Percentiles rank a stretch among this genome's conserved stretches.
These are phyloP conservation scores for Solanum chaucha DNA, from an alignment of 257 asterid species.

Conservation along the genomic window DNA sequence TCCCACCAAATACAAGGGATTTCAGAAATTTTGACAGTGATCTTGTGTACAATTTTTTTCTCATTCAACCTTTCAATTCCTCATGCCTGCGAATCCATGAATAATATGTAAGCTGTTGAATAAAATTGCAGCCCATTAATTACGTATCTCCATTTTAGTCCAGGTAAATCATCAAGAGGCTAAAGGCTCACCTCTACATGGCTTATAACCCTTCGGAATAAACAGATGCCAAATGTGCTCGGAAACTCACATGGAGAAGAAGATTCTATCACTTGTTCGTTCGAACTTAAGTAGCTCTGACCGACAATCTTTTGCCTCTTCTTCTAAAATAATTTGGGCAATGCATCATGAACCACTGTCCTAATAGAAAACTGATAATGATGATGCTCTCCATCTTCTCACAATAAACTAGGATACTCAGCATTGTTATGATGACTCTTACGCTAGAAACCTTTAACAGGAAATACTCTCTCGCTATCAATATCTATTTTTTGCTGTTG, in stretches of 20 bases:
- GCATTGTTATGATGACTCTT: background rate
- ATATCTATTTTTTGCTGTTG: background rate
- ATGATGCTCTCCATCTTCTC: background rate
- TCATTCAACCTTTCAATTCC: background rate
- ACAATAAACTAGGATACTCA: background rate
- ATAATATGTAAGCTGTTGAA: background rate
- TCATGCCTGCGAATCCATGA: background rate
- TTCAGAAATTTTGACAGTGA: background rate
- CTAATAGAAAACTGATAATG: background rate
- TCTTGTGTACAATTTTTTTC: background rate
- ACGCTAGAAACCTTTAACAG: background rate
- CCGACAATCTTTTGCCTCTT: background rate
- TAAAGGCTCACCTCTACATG: background rate
- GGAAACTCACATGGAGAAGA: background rate
- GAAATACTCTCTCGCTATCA: background rate
- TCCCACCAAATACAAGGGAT: background rate
- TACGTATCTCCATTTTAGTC: background rate
- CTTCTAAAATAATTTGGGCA: background rate
- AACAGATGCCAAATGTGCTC: background rate
- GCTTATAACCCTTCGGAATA: background rate
- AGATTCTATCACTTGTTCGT: background rate
- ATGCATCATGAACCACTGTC: background rate
- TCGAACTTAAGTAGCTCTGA: background rate
- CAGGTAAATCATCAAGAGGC: background rate
- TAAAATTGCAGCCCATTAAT: background rate